These are phyloP conservation scores for Fusarium nelsonii DNA, from an alignment of 2,329 filamentous ascomycete species.

Conservation along the genomic window DNA sequence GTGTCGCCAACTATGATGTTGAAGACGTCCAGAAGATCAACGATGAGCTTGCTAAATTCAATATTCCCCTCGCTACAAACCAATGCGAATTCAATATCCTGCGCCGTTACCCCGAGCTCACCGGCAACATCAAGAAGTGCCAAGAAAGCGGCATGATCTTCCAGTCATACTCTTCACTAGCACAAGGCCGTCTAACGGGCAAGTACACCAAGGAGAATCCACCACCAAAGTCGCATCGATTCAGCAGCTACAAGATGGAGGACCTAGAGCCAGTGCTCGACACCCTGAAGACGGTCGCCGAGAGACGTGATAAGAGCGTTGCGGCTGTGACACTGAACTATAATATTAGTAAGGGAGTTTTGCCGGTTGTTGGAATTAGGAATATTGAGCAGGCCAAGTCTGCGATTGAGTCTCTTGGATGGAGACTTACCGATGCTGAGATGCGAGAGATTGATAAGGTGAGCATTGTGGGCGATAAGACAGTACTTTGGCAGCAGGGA, in stretches of 20 bases:
- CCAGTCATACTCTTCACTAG: conserved; percentile 16
- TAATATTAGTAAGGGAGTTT: conserved; percentile 7
- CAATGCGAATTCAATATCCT: conserved; percentile 29
- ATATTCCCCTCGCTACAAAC: conserved; percentile 16
- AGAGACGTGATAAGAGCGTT: conserved; percentile 12
- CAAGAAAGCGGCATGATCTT: conserved; percentile 19
- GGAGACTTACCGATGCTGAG: conserved; percentile 9
- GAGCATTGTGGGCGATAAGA: conserved; percentile 9
- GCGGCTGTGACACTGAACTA: conserved; percentile 13
- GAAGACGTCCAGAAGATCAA: conserved; percentile 10
- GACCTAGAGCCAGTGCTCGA: conserved; percentile 2
- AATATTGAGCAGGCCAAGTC: conserved; percentile 12
- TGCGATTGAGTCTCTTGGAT: conserved; percentile 17
- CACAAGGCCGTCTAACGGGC: neutral
- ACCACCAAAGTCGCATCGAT: neutral
- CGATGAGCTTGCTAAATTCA: conserved; percentile 27
- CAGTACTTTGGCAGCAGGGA: conserved; percentile 10
- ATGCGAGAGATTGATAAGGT: conserved; percentile 17
- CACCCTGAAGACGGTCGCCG: neutral
- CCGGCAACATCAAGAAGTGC: conserved; percentile 8
- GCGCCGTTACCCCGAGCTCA: conserved; percentile 10
- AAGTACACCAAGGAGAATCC: conserved; percentile 14
- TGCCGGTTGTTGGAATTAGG: conserved; percentile 19
- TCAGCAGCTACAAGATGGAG: conserved; percentile 24
- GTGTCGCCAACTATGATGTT: conserved; percentile 11